A percentile compares a stretch with the other conserved stretches of the same genome.
These are phyloP conservation scores for Hanseniaspora nectarophila DNA, from an alignment of 805 yeast species.

Conservation along the genomic window DNA sequence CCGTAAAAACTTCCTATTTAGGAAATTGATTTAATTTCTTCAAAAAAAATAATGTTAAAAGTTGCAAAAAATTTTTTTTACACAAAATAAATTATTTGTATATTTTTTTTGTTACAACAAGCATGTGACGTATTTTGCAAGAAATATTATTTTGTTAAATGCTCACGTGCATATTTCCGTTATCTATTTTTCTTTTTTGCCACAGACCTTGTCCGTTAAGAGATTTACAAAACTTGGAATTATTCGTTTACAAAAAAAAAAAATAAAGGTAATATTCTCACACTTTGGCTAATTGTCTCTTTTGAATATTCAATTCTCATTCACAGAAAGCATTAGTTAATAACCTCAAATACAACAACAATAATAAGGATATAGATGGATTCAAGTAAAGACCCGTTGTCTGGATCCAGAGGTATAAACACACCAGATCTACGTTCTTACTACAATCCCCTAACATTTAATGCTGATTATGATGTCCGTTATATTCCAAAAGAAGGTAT, in stretches of 20 bases:
- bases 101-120: background rate
- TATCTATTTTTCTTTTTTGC: too few relatives aligned
- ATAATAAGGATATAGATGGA: too few relatives aligned
- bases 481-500: slow-evolving; percentile 54
- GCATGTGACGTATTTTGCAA: background rate
- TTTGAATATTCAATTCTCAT: too few relatives aligned
- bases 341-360: too few relatives aligned
- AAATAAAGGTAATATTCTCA: too few relatives aligned
- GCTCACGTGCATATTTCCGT: background rate
- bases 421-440: slow-evolving; percentile 45
- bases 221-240: too few relatives aligned
- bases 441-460: slow-evolving; percentile 54
- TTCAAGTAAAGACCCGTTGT: background rate
- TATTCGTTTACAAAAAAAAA: too few relatives aligned
- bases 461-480: slow-evolving; percentile 50
- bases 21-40: background rate
- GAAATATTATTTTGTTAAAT: too few relatives aligned
- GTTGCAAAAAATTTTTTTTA: background rate
- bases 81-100: background rate
- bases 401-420: background rate
- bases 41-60: background rate
- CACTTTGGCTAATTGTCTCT: too few relatives aligned
- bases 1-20: background rate
- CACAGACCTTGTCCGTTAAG: too few relatives aligned
- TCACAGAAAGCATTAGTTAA: too few relatives aligned